phyloP scores from a whole-genome alignment of 78 protist genomes.

The Dictyostelium intermedium region DNA sequence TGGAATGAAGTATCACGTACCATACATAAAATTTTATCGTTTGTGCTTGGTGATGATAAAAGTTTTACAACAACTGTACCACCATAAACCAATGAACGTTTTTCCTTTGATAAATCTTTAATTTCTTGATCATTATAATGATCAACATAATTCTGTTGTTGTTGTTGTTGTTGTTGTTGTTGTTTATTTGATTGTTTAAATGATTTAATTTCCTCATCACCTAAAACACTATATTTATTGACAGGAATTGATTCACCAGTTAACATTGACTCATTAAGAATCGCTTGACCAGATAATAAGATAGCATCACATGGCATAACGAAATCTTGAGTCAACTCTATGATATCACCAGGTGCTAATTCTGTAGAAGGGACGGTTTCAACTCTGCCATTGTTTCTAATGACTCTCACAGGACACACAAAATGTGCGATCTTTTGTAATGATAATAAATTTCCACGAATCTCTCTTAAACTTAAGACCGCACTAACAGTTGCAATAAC shows the following conservation, averaged over 20 bases:
- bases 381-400: constrained; percentile 31
- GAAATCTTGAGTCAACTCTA: background rate
- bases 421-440: constrained; percentile 62
- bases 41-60: background rate
- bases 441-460: constrained; percentile 17
- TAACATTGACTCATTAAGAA: constrained; percentile 96
- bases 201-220: constrained; percentile 3
- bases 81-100: constrained; percentile 21
- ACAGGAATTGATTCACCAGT: constrained; percentile 98
- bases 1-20: constrained; percentile 74
- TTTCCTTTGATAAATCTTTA: constrained; percentile 13
- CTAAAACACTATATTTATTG: constrained; percentile 32
- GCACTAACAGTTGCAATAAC: constrained; percentile 84
- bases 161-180: no score
- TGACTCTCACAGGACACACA: background rate
- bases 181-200: no score
- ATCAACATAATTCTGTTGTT: background rate
- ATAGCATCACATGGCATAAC: constrained; percentile 93
- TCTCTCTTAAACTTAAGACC: constrained; percentile 8
- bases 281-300: constrained; percentile 91
- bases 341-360: constrained; percentile 69
- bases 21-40: constrained; percentile 12
- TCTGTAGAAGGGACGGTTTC: background rate
- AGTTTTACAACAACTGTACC: constrained; percentile 39
- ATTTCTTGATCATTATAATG: background rate